Evolutionary conservation across 2,329 filamentous ascomycete species (phyloP).

Genomic region (Polychaeton citri): DNA sequence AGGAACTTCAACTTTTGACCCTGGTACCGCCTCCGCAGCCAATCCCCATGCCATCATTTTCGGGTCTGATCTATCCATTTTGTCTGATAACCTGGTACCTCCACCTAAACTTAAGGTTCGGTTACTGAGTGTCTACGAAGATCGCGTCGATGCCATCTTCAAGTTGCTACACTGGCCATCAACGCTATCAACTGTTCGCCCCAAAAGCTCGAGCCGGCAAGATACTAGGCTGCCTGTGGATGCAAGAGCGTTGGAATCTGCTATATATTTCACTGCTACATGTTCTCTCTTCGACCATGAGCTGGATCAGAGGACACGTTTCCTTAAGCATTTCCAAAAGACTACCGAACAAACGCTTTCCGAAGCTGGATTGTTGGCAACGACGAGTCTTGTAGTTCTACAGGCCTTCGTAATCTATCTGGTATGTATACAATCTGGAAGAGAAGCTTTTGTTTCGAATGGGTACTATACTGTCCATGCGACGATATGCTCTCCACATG

Average conservation of each 20-base stretch:
- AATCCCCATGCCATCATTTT: too few species aligned
- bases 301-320: background rate
- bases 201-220: background rate
- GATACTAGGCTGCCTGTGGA: background rate
- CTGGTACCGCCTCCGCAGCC: background rate
- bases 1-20: background rate
- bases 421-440: too few species aligned
- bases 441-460: too few species aligned
- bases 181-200: background rate
- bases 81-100: background rate
- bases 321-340: background rate
- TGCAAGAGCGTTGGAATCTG: conserved; percentile 1
- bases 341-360: conserved; percentile 1
- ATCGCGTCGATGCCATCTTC: conserved; percentile 5
- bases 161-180: conserved; percentile 5
- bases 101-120: background rate
- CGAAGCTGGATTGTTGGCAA: conserved; percentile 1
- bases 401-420: too few species aligned
- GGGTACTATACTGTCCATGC: too few species aligned
- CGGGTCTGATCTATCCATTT: too few species aligned
- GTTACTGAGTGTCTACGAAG: conserved; percentile 1
- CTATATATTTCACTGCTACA: conserved; percentile 4
- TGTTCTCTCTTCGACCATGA: conserved; percentile 4
- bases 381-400: too few species aligned
- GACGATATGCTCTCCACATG: conserved; percentile 1